A percentile compares a stretch with the other conserved stretches of the same genome.
These are phyloP conservation scores for Tricholomella constricta DNA, from an alignment of 768 basidiomycete species.

Conservation along the genomic window DNA sequence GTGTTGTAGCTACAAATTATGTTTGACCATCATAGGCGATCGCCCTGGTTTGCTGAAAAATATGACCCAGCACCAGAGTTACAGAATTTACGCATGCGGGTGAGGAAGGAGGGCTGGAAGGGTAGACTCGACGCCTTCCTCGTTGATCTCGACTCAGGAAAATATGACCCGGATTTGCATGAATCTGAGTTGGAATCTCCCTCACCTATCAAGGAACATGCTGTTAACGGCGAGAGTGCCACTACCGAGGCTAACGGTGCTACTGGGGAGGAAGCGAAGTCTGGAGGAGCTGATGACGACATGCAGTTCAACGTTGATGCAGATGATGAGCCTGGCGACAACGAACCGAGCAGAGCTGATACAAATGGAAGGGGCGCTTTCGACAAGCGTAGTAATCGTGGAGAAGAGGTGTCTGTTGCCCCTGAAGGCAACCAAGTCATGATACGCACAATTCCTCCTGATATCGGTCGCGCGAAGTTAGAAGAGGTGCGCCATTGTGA, in stretches of 20 bases:
- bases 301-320: slow-evolving; percentile 72
- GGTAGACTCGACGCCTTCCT: slow-evolving; percentile 73
- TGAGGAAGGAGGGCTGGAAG: slow-evolving; percentile 85
- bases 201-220: slow-evolving; percentile 56
- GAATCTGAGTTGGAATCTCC: slow-evolving; percentile 57
- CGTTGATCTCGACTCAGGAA: slow-evolving; percentile 79
- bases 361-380: slow-evolving; percentile 54
- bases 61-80: slow-evolving; percentile 82
- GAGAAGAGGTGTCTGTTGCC: slow-evolving; percentile 70
- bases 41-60: slow-evolving; percentile 97
- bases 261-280: slow-evolving; percentile 57
- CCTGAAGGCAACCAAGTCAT: slow-evolving; percentile 90
- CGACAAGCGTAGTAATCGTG: slow-evolving; percentile 56
- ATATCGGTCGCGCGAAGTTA: slow-evolving; percentile 85
- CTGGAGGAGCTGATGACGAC: slow-evolving; percentile 60
- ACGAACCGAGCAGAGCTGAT: slow-evolving; percentile 55
- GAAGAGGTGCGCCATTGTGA: slow-evolving; percentile 69
- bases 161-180: slow-evolving; percentile 77
- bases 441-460: slow-evolving; percentile 93
- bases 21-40: slow-evolving; percentile 93
- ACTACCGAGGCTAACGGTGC: slow-evolving; percentile 42
- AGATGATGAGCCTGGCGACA: slow-evolving; percentile 71
- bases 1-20: slow-evolving; percentile 85
- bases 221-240: slow-evolving; percentile 41
- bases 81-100: slow-evolving; percentile 69